Conservation (phyloP, 495 filamentous ascomycete genomes). For the Darksidea phi region DNA sequence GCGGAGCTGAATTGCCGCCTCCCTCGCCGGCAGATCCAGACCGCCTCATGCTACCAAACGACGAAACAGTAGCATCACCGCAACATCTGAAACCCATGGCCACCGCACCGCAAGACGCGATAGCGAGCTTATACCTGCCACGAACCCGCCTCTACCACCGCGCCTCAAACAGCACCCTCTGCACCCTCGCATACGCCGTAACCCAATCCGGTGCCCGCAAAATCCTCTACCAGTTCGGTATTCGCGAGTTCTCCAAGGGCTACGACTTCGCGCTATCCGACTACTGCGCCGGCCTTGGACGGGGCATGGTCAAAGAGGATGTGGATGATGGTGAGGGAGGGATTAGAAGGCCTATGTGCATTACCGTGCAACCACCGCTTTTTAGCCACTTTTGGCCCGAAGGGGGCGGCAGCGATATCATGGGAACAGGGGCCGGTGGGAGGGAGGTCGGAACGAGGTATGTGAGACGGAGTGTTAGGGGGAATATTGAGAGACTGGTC, state of each 20-base stretch:
- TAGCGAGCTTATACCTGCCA: conserved; percentile 23
- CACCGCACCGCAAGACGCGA: conserved; percentile 10
- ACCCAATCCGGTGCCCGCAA: conserved; percentile 54
- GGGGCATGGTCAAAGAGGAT: conserved; percentile 15
- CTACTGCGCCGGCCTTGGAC: conserved; percentile 45
- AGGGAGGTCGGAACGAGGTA: conserved; percentile 46
- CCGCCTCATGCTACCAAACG: conserved; percentile 30
- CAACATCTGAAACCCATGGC: conserved; percentile 26
- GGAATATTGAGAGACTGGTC: conserved; percentile 45
- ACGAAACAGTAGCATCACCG: conserved; percentile 34
- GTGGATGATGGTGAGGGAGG: not conserved
- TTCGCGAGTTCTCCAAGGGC: conserved; percentile 44
- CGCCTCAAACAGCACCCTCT: conserved; percentile 47
- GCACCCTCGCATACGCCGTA: conserved; percentile 57
- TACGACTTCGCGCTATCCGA: conserved; percentile 53
- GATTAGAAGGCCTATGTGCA: conserved; percentile 38
- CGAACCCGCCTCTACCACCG: conserved; percentile 49
- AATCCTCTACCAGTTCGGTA: conserved; percentile 51
- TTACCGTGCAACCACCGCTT: conserved; percentile 50
- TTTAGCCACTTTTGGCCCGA: conserved; percentile 49
- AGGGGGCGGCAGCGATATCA: conserved; percentile 48
- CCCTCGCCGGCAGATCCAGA: conserved; percentile 18
- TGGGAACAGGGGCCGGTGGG: conserved; percentile 34
- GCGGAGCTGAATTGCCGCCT: conserved; percentile 33
- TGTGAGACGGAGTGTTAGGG: conserved; percentile 51